Percentiles rank a stretch among this genome's conserved stretches.
Conservation (phyloP, 148 eudicot species). For the Agrostemma githago region DNA sequence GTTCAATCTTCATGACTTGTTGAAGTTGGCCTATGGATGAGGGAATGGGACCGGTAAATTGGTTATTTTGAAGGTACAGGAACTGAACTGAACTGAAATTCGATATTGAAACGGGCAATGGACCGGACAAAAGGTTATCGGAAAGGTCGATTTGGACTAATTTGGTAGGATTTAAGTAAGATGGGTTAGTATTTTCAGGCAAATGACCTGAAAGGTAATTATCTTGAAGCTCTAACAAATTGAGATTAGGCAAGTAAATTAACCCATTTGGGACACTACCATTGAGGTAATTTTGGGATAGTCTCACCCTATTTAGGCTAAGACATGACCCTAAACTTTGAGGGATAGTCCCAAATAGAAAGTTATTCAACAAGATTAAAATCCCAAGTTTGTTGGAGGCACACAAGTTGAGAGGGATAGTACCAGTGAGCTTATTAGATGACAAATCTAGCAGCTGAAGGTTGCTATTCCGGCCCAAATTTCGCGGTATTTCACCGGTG, state of each 20-base stretch:
- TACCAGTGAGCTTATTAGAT: constrained; percentile 92
- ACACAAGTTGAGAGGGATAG: constrained; percentile 76
- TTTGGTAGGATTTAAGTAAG: constrained; percentile 32
- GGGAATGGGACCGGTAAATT: constrained; percentile 70
- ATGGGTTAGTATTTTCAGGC: constrained; percentile 39
- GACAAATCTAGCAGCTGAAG: constrained; percentile 75
- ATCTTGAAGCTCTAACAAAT: constrained; percentile 67
- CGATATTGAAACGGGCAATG: constrained; percentile 58
- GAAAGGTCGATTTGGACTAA: constrained; percentile 67
- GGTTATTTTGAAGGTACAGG: constrained; percentile 54
- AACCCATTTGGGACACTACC: constrained; percentile 85
- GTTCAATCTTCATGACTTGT: constrained; percentile 53
- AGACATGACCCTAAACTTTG: constrained; percentile 57
- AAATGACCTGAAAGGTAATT: constrained; percentile 64
- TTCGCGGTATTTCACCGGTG: constrained; percentile 68
- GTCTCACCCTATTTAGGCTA: constrained; percentile 65
- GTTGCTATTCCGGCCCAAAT: constrained; percentile 58
- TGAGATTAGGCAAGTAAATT: constrained; percentile 72
- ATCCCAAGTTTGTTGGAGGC: constrained; percentile 47
- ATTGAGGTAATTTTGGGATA: constrained; percentile 82
- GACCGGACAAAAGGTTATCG: constrained; percentile 63
- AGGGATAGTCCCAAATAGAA: constrained; percentile 81
- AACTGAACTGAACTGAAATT: constrained; percentile 67
- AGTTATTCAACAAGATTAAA: constrained; percentile 67
- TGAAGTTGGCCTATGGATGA: constrained; percentile 60